Percentiles rank a stretch among this genome's conserved stretches.
These are phyloP conservation scores for Suillus spraguei DNA, from an alignment of 768 basidiomycete genomes.

Conservation along the genomic window DNA sequence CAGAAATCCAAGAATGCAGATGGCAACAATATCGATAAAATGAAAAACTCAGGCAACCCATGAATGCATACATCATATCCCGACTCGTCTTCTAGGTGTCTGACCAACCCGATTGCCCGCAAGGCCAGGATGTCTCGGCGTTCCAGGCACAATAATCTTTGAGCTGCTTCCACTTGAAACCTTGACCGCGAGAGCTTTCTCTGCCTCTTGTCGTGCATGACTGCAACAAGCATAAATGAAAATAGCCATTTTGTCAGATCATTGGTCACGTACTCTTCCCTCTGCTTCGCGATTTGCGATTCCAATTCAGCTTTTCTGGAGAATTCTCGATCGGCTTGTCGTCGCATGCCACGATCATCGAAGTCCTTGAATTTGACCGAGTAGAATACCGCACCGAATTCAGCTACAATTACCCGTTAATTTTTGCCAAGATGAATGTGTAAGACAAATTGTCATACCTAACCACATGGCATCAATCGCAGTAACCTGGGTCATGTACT, in stretches of 20 bases:
- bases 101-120: conserved; percentile 68
- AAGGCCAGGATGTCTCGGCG: conserved; percentile 71
- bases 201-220: conserved; percentile 60
- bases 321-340: conserved; percentile 86
- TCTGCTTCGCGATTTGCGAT: conserved; percentile 83
- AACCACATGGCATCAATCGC: conserved; percentile 98
- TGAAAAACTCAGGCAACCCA: not conserved
- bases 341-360: conserved; percentile 79
- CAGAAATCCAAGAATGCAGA: not conserved
- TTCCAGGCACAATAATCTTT: conserved; percentile 79
- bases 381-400: conserved; percentile 95
- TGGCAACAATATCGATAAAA: conserved; percentile 11
- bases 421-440: conserved; percentile 6
- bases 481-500: conserved; percentile 99
- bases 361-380: conserved; percentile 98
- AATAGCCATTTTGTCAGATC: not conserved
- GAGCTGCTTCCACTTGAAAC: conserved; percentile 53
- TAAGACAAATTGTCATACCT: conserved; percentile 48
- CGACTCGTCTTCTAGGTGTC: conserved; percentile 74
- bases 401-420: conserved; percentile 53
- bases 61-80: conserved; percentile 49
- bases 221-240: conserved; percentile 37
- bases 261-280: conserved; percentile 56
- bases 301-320: conserved; percentile 90
- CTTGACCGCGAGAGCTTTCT: conserved; percentile 60